Evolutionary conservation across 306 rosid species (phyloP).

Genomic region (Leucaena leucocephala): DNA sequence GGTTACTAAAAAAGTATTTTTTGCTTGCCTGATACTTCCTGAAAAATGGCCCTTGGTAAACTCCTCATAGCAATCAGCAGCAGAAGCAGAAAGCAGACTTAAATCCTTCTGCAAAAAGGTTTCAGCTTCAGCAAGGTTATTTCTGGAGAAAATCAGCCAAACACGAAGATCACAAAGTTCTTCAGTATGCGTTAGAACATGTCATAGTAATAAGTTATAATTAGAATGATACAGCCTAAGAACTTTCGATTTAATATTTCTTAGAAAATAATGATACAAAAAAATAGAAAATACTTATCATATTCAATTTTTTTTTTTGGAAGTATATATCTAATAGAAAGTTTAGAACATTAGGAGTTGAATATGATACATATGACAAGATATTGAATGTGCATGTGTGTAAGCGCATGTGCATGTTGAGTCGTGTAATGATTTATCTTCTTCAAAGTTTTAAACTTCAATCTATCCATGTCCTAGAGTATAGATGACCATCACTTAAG

Average conservation of each 20-base stretch:
- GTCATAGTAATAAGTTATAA: not conserved
- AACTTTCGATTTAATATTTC: not conserved
- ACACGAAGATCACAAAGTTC: not conserved
- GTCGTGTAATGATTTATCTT: not conserved
- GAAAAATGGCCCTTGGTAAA: not conserved
- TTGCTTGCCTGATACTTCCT: constrained; percentile 24
- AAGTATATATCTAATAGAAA: not conserved
- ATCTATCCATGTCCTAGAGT: not conserved
- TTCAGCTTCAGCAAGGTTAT: constrained; percentile 27
- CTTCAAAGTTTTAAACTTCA: not conserved
- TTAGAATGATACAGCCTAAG: not conserved
- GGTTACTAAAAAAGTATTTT: not conserved
- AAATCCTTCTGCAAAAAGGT: constrained; percentile 17
- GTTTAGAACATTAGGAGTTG: not conserved
- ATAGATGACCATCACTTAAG: not conserved
- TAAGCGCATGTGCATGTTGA: not conserved
- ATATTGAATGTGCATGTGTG: not conserved
- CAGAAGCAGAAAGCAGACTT: not conserved
- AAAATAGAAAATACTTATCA: not conserved
- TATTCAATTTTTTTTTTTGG: not conserved
- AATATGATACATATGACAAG: not conserved
- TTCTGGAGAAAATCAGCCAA: constrained; percentile 22
- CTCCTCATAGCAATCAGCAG: not conserved
- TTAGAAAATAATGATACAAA: not conserved
- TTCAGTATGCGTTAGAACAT: not conserved